Percentiles rank a stretch among this genome's conserved stretches.
phyloP scores from a whole-genome alignment of 345 rosid genomes.

The Microcos paniculata region DNA sequence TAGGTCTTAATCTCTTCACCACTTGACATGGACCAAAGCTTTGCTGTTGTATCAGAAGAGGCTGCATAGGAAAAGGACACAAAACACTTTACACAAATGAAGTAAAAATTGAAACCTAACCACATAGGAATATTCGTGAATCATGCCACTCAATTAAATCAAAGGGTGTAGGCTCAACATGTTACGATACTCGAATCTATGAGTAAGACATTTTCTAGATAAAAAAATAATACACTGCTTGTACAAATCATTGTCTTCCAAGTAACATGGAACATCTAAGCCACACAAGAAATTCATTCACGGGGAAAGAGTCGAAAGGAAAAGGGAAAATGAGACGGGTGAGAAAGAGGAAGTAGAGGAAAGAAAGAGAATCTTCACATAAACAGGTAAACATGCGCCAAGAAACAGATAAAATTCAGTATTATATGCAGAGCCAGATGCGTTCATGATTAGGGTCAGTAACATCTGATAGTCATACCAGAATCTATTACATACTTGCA shows the following conservation, averaged over 20 bases:
- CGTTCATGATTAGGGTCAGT: not conserved
- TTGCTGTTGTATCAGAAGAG: constrained; percentile 87
- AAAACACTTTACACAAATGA: not conserved
- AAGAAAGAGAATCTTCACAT: not conserved
- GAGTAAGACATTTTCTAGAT: not conserved
- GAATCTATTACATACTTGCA: not conserved
- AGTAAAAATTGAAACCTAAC: not conserved
- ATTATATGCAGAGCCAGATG: not conserved
- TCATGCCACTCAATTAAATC: too few species aligned
- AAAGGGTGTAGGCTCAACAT: too few species aligned
- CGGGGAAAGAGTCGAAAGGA: not conserved
- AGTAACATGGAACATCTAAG: not conserved
- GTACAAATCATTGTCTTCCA: not conserved
- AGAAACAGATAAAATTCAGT: not conserved
- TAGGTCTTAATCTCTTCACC: constrained; percentile 70
- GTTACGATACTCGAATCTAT: too few species aligned
- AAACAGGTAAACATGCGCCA: not conserved
- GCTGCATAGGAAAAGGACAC: constrained; percentile 37
- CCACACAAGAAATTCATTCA: not conserved
- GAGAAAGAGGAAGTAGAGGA: not conserved
- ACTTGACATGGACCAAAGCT: constrained; percentile 72
- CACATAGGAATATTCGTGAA: not conserved
- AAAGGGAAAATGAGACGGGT: not conserved
- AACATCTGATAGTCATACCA: not conserved
- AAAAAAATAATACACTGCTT: not conserved